Percentiles rank a stretch among this genome's conserved stretches.
phyloP scores from a whole-genome alignment of 2,329 filamentous ascomycete species.

The Claviceps sp. region DNA sequence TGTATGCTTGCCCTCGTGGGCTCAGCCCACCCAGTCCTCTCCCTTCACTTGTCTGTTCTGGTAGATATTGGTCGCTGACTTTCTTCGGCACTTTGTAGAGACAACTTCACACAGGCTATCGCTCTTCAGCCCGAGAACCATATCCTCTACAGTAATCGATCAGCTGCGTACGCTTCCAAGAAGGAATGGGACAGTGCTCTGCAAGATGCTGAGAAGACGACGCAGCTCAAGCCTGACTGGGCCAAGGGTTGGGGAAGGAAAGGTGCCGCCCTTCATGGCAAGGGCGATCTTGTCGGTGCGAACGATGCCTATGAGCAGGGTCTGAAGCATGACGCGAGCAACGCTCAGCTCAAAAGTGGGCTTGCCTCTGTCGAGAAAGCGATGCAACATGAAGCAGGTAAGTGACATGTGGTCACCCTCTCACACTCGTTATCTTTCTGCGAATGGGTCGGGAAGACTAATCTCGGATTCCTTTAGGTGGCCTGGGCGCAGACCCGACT shows the following conservation, averaged over 20 bases:
- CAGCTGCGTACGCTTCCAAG: conserved; percentile 76
- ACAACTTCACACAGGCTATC: conserved; percentile 91
- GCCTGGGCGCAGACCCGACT: conserved; percentile 42
- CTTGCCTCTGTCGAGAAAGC: conserved; percentile 75
- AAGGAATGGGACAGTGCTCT: conserved; percentile 77
- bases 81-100: conserved; percentile 35
- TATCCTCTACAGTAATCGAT: conserved; percentile 96
- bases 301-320: conserved; percentile 87
- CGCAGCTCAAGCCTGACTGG: conserved; percentile 94
- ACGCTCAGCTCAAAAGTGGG: conserved; percentile 85
- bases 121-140: conserved; percentile 79
- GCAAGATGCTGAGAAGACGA: conserved; percentile 84
- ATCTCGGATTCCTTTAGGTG: conserved; percentile 1
- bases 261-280: conserved; percentile 78
- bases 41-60: background rate
- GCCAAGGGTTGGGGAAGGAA: conserved; percentile 92
- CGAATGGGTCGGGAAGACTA: conserved; percentile 1
- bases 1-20: conserved; percentile 48
- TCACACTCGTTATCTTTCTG: background rate
- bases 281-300: conserved; percentile 72
- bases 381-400: conserved; percentile 48
- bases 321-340: conserved; percentile 82
- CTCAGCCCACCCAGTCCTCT: background rate
- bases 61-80: background rate
- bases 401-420: background rate